Evolutionary conservation across 805 yeast species (phyloP).

Genomic region (Cyberlindnera samutprakarnensis): DNA sequence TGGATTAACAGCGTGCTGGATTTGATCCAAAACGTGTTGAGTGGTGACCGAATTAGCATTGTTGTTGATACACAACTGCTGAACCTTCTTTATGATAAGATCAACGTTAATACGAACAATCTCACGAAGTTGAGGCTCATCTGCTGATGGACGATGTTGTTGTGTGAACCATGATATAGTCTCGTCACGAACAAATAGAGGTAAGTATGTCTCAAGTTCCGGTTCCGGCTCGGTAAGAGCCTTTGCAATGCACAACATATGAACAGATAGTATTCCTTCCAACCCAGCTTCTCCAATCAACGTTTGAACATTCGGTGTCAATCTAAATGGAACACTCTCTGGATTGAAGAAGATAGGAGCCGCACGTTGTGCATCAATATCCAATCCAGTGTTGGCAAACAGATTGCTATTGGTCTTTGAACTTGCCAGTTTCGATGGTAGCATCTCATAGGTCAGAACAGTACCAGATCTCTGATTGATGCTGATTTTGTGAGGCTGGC

Average conservation of each 20-base stretch:
- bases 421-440: slow-evolving; percentile 73
- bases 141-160: slow-evolving; percentile 75
- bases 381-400: slow-evolving; percentile 30
- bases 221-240: slow-evolving; percentile 88
- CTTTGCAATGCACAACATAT: slow-evolving; percentile 77
- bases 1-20: slow-evolving; percentile 93
- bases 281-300: slow-evolving; percentile 90
- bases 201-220: slow-evolving; percentile 83
- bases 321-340: slow-evolving; percentile 91
- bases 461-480: slow-evolving; percentile 76
- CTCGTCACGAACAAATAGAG: slow-evolving; percentile 95
- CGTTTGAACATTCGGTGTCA: slow-evolving; percentile 92
- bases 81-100: slow-evolving; percentile 67
- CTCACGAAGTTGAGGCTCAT: slow-evolving; percentile 76
- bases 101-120: slow-evolving; percentile 87
- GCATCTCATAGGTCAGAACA: slow-evolving; percentile 92
- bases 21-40: slow-evolving; percentile 82
- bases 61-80: slow-evolving; percentile 61
- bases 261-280: slow-evolving; percentile 86
- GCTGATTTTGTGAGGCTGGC: slow-evolving; percentile 91
- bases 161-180: slow-evolving; percentile 91
- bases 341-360: slow-evolving; percentile 84
- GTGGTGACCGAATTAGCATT: slow-evolving; percentile 61
- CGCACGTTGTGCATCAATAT: slow-evolving; percentile 21
- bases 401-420: slow-evolving; percentile 30